Evolutionary conservation across 2,329 filamentous ascomycete genomes (phyloP).

Genomic region (Fusarium albidum): DNA sequence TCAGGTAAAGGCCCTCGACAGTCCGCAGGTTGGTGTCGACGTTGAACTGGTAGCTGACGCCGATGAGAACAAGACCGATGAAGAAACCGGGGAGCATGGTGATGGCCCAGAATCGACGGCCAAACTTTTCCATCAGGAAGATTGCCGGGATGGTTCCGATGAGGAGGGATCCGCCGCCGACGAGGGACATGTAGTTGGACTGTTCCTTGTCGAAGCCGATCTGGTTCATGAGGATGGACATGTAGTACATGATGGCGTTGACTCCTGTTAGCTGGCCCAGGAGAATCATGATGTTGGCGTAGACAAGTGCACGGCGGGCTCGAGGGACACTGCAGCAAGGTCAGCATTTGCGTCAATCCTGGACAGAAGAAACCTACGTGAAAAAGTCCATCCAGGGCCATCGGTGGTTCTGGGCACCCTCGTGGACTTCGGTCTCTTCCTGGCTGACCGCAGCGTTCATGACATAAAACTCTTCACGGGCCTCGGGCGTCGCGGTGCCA

Average conservation of each 20-base stretch:
- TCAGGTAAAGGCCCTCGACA: slow-evolving; percentile 69
- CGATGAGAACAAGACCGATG: slow-evolving; percentile 72
- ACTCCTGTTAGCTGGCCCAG: slow-evolving; percentile 76
- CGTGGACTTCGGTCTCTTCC: slow-evolving; percentile 62
- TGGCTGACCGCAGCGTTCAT: slow-evolving; percentile 71
- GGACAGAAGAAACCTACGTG: slow-evolving; percentile 50
- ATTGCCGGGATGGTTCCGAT: slow-evolving; percentile 74
- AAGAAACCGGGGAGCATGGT: slow-evolving; percentile 77
- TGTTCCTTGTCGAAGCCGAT: slow-evolving; percentile 71
- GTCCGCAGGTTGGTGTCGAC: slow-evolving; percentile 53
- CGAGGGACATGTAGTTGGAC: slow-evolving; percentile 77
- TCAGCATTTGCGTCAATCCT: not conserved
- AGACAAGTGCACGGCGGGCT: slow-evolving; percentile 70
- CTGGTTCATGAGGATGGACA: slow-evolving; percentile 71
- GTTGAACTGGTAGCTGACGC: slow-evolving; percentile 67
- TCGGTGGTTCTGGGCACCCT: slow-evolving; percentile 60
- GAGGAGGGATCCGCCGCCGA: slow-evolving; percentile 73
- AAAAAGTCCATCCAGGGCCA: slow-evolving; percentile 80
- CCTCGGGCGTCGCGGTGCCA: slow-evolving; percentile 62
- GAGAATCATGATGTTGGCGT: slow-evolving; percentile 75
- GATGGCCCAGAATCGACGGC: slow-evolving; percentile 78
- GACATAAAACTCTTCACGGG: slow-evolving; percentile 74
- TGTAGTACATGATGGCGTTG: slow-evolving; percentile 77
- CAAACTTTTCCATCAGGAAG: slow-evolving; percentile 76
- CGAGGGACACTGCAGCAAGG: slow-evolving; percentile 57